phyloP scores from a whole-genome alignment of 176 grass and related monocot species.

The Raddia guianensis region DNA sequence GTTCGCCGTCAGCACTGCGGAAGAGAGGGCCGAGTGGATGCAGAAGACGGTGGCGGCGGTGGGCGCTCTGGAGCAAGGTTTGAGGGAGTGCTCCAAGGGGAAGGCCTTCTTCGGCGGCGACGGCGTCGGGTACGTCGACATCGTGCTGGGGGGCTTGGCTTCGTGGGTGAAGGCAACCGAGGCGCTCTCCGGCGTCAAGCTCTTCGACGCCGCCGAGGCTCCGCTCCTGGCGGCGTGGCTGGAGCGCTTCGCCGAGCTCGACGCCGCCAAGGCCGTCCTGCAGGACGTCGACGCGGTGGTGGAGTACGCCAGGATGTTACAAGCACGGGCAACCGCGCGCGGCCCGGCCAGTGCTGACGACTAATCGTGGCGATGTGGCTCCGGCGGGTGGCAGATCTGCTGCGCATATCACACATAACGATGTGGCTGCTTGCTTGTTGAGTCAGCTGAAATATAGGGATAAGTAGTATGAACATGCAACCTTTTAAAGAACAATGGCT shows the following conservation, averaged over 20 bases:
- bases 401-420: no score
- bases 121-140: constrained; percentile 40
- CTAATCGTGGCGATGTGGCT: no score
- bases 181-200: background rate
- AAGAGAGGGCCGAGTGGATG: constrained; percentile 23
- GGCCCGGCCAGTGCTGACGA: no score
- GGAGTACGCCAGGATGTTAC: background rate
- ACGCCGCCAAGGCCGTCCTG: constrained; percentile 28
- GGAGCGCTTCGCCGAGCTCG: constrained; percentile 27
- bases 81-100: constrained; percentile 41
- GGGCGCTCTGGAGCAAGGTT: constrained; percentile 27
- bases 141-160: constrained; percentile 34
- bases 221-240: constrained; percentile 37
- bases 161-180: background rate
- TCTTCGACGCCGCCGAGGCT: constrained; percentile 30
- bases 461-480: no score
- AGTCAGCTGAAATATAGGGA: no score
- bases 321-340: no score
- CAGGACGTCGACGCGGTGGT: constrained; percentile 13
- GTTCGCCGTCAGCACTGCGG: constrained; percentile 28
- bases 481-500: no score
- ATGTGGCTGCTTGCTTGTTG: no score
- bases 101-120: constrained; percentile 60
- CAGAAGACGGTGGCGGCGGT: background rate
- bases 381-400: no score